Base-by-base conservation (phyloP, 2,329 filamentous ascomycete species). In the Talaromyces sp. region DNA sequence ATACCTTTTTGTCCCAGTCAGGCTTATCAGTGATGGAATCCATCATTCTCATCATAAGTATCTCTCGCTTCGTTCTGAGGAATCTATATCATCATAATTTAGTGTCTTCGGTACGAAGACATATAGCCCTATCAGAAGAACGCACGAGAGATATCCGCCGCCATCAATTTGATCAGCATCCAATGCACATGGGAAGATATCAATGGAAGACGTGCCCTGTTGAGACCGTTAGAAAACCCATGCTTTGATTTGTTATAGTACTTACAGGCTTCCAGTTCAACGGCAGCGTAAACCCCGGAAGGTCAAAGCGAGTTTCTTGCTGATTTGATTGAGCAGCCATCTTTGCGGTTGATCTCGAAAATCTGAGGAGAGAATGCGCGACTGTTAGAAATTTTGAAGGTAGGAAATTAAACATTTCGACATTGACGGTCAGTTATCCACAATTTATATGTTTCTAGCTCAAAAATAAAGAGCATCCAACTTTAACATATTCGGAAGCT, bases 21-120 rank as follows among this genome's bases (percentile, higher is more conserved):
- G 62, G 27, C 43, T 60, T 60, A 1, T 82, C 79, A 0, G 79
- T 80, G 3, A 82, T 69, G 1, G 68, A 59, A 47, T 80, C 74
- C 75, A 81, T 79, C 27, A 79, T 65, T 13, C 67, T 66, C 58
- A 80, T 70, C 76, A 81, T 80, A 2, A 66, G 68, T 3, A 74
- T 66, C 66, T 81, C 79, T 33, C 77, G 75, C 19, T 78, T 68
- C 2, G 76, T 73, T 5, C 75, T 63, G 31, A 72, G 39, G 33
- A 24, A 24, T 56, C 60, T 16, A 69, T 62, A 43, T 70, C 73
- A 27, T 52, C n/a, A 27, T 31, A 24, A 13, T 22, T 43, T n/a
- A 47, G 57, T 16, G 37, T 45, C 39, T 60, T 22, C 31, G 3
- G 57, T n/a, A n/a, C 10, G 27, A 27, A 47, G 24, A 1, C 27